Percentiles rank a stretch among this genome's conserved stretches.
phyloP scores from a whole-genome alignment of 208 protist genomes.

The Sergeia podlipaevii region DNA sequence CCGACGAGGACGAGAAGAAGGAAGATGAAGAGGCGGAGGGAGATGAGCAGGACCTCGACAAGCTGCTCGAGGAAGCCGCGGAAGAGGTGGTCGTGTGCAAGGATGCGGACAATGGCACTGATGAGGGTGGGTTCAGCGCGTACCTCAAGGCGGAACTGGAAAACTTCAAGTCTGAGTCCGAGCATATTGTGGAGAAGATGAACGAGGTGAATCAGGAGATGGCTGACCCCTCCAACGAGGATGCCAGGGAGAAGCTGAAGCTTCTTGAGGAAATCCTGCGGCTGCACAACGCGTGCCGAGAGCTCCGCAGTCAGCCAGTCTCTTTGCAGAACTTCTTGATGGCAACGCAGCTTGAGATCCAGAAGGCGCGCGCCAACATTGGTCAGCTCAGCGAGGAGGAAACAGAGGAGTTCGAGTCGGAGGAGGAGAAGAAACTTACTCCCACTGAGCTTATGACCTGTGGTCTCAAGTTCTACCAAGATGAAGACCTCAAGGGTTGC shows the following conservation, averaged over 20 bases:
- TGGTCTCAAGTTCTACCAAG: conserved; percentile 62
- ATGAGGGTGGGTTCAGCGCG: conserved; percentile 18
- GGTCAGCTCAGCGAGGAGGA: conserved; percentile 61
- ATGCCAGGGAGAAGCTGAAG: conserved; percentile 38
- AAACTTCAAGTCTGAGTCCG: conserved; percentile 64
- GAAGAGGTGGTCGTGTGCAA: conserved; percentile 47
- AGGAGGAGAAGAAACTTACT: conserved; percentile 62
- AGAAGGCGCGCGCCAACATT: conserved; percentile 78
- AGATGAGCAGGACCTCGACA: conserved; percentile 54
- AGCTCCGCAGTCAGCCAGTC: conserved; percentile 53
- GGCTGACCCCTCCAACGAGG: conserved; percentile 25
- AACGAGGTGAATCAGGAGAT: conserved; percentile 33
- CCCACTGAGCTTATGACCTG: conserved; percentile 66
- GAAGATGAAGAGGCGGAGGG: conserved; percentile 12
- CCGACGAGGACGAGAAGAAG: conserved; percentile 14
- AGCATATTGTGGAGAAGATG: conserved; percentile 66
- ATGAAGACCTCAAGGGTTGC: conserved; percentile 51
- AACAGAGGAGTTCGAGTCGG: conserved; percentile 64
- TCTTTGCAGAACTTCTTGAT: conserved; percentile 66
- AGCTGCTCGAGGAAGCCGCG: conserved; percentile 73
- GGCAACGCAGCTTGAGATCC: conserved; percentile 62
- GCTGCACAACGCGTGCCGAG: conserved; percentile 62
- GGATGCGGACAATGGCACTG: conserved; percentile 15
- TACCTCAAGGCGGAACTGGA: conserved; percentile 76
- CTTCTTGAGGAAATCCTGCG: conserved; percentile 72